Evolutionary conservation across 164 flowering plant genomes (phyloP).

Genomic region (Vitis riparia): DNA sequence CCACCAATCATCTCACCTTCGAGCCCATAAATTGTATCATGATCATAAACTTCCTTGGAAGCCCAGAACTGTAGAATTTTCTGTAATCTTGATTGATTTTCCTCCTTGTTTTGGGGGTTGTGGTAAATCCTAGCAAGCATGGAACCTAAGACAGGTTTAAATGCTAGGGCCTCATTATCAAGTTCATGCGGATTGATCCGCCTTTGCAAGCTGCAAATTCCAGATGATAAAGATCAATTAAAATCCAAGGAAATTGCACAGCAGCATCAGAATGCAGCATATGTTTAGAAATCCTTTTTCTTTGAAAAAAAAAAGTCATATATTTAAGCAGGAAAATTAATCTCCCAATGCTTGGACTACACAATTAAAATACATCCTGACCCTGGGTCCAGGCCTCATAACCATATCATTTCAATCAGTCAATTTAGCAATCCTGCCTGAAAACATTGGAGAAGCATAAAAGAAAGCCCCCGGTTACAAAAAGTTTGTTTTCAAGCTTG

Average conservation of each 20-base stretch:
- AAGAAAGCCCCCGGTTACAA: too few species aligned
- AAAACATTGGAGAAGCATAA: too few species aligned
- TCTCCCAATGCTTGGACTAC: background rate
- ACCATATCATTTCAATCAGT: too few species aligned
- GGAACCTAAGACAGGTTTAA: conserved; percentile 83
- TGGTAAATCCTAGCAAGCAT: conserved; percentile 94
- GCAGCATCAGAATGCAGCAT: background rate
- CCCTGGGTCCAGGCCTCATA: too few species aligned
- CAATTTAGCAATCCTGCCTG: too few species aligned
- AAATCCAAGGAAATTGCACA: background rate
- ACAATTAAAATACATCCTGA: too few species aligned
- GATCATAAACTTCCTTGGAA: conserved; percentile 93
- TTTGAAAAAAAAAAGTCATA: too few species aligned
- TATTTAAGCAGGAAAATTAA: background rate
- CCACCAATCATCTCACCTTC: conserved; percentile 91
- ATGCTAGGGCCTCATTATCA: conserved; percentile 96
- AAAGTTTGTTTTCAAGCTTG: too few species aligned
- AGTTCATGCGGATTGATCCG: conserved; percentile 67
- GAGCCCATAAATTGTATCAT: conserved; percentile 63
- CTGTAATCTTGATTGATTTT: conserved; percentile 84
- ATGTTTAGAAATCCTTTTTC: too few species aligned
- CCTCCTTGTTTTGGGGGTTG: conserved; percentile 88
- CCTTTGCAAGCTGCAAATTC: conserved; percentile 76
- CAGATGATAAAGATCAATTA: conserved; percentile 10
- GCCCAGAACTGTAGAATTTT: conserved; percentile 95